Evolutionary conservation across 495 filamentous ascomycete genomes (phyloP).

Genomic region (Penicillium cataractarum): DNA sequence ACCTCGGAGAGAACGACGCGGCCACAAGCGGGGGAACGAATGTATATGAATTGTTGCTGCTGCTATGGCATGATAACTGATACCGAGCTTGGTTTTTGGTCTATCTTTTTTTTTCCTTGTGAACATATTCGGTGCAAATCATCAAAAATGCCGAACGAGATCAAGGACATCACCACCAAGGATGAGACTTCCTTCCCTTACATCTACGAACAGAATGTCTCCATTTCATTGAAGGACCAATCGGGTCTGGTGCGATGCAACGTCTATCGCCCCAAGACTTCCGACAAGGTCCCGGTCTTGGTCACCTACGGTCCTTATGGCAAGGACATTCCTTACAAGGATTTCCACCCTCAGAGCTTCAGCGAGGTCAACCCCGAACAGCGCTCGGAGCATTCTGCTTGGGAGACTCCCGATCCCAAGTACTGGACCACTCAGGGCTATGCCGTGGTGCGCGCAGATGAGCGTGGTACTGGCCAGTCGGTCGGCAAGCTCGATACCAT

Average conservation of each 20-base stretch:
- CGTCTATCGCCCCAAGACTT: conserved; percentile 42
- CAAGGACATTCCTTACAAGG: conserved; percentile 50
- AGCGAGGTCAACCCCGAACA: conserved; percentile 56
- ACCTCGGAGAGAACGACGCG: conserved; percentile 15
- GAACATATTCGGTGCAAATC: neutral
- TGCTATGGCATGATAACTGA: neutral
- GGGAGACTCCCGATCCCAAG: conserved; percentile 66
- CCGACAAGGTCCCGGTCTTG: conserved; percentile 36
- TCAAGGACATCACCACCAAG: conserved; percentile 44
- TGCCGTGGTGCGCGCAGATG: conserved; percentile 62
- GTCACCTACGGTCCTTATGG: conserved; percentile 62
- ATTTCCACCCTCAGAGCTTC: conserved; percentile 48
- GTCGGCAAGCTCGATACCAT: conserved; percentile 63
- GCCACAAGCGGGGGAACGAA: conserved; percentile 14
- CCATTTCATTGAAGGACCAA: conserved; percentile 34
- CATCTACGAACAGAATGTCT: conserved; percentile 45
- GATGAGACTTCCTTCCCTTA: conserved; percentile 39
- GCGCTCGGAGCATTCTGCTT: conserved; percentile 55
- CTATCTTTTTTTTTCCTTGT: neutral
- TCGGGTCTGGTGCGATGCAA: conserved; percentile 46
- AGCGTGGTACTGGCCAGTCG: conserved; percentile 61
- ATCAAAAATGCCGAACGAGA: conserved; percentile 41
- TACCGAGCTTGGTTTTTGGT: neutral
- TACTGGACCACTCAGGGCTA: conserved; percentile 67
- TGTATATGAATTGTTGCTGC: conserved; percentile 19